Conservation (phyloP, 495 filamentous ascomycete genomes). For the Penicillium cosmopolitanum region DNA sequence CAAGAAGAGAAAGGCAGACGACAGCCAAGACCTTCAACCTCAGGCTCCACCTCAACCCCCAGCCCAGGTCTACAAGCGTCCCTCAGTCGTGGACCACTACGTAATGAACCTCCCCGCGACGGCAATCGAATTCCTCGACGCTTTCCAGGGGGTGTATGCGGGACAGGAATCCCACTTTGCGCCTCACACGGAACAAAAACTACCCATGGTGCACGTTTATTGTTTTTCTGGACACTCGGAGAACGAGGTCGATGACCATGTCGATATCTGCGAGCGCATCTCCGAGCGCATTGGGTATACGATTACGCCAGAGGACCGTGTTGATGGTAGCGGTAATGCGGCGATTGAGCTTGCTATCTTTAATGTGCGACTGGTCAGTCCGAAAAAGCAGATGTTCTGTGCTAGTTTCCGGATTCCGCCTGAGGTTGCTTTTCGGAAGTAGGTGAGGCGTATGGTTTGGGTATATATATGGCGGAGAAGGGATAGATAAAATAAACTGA, state of each 20-base stretch:
- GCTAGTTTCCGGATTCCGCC: slow-evolving; percentile 83
- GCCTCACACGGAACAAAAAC: slow-evolving; percentile 55
- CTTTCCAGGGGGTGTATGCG: slow-evolving; percentile 80
- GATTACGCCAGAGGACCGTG: slow-evolving; percentile 61
- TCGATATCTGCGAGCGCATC: slow-evolving; percentile 72
- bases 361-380: slow-evolving; percentile 86
- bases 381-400: slow-evolving; percentile 95
- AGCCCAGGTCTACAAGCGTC: slow-evolving; percentile 57
- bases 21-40: slow-evolving; percentile 25
- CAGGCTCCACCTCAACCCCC: slow-evolving; percentile 35
- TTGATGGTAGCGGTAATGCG: slow-evolving; percentile 42
- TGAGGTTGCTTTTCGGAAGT: slow-evolving; percentile 72
- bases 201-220: slow-evolving; percentile 90
- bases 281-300: slow-evolving; percentile 61
- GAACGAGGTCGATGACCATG: slow-evolving; percentile 61
- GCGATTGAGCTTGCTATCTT: slow-evolving; percentile 66
- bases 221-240: slow-evolving; percentile 82
- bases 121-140: slow-evolving; percentile 82
- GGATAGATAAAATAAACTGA: slow-evolving; percentile 16
- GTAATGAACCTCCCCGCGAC: slow-evolving; percentile 96
- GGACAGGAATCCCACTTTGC: slow-evolving; percentile 67
- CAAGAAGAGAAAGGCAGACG: slow-evolving; percentile 26
- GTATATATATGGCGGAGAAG: not conserved
- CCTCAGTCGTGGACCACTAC: slow-evolving; percentile 77
- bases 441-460: slow-evolving; percentile 22